These are phyloP conservation scores for Echria macrotheca DNA, from an alignment of 495 filamentous ascomycete genomes.

Conservation along the genomic window DNA sequence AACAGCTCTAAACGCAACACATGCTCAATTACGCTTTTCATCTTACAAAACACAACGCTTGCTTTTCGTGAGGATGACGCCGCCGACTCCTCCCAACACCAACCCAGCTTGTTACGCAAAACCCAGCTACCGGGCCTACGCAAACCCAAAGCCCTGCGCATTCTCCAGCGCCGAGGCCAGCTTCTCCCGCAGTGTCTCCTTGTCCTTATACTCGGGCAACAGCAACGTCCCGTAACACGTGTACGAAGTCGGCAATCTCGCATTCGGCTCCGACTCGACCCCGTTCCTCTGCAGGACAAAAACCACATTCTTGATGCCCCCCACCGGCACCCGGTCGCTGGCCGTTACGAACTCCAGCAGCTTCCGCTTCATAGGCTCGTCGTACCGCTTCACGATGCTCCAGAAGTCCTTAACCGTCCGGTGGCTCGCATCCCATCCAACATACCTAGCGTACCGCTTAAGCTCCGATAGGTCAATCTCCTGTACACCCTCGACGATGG, in stretches of 20 bases:
- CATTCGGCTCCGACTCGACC: constrained; percentile 47
- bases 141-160: constrained; percentile 85
- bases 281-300: constrained; percentile 82
- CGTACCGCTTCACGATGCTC: constrained; percentile 64
- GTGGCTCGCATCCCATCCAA: constrained; percentile 67
- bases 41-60: too few species aligned
- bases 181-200: constrained; percentile 64
- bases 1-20: too few species aligned
- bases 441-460: constrained; percentile 63
- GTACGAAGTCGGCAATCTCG: constrained; percentile 68
- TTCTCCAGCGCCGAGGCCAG: constrained; percentile 80
- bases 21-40: too few species aligned
- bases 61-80: too few species aligned
- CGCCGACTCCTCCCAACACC: too few species aligned
- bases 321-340: constrained; percentile 82
- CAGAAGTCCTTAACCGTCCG: constrained; percentile 74
- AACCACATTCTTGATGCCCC: constrained; percentile 68
- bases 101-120: too few species aligned
- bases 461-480: constrained; percentile 71
- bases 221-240: constrained; percentile 88
- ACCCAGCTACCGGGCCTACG: too few species aligned
- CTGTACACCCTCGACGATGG: constrained; percentile 73
- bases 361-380: constrained; percentile 60
- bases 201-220: constrained; percentile 72
- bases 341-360: constrained; percentile 94